Conservation (phyloP, 495 filamentous ascomycete species). For the Pseudomonodictys pantanalensis region DNA sequence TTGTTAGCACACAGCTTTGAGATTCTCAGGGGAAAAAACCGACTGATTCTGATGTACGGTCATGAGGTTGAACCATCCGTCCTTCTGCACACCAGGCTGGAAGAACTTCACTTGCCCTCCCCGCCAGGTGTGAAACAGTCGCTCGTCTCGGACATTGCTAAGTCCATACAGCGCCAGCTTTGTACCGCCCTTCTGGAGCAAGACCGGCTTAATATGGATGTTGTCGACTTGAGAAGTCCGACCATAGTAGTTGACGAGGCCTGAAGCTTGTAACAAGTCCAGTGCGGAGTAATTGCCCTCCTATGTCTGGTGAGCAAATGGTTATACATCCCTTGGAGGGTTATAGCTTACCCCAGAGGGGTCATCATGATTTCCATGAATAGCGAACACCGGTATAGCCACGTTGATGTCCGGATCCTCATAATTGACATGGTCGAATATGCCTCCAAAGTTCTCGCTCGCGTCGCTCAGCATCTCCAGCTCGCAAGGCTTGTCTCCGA, state of each 20-base stretch:
- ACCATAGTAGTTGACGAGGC: constrained; percentile 93
- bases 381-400: constrained; percentile 95
- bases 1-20: not conserved
- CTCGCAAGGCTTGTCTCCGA: constrained; percentile 92
- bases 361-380: constrained; percentile 98
- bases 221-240: constrained; percentile 88
- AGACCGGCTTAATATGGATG: constrained; percentile 81
- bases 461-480: constrained; percentile 92
- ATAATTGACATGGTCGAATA: constrained; percentile 93
- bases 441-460: constrained; percentile 77
- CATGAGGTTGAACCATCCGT: constrained; percentile 96
- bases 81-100: constrained; percentile 73
- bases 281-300: constrained; percentile 87
- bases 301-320: constrained; percentile 38
- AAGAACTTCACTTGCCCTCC: constrained; percentile 94
- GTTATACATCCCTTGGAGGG: not conserved
- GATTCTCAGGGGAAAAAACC: constrained; percentile 17
- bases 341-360: constrained; percentile 63
- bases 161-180: constrained; percentile 95
- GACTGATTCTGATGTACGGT: constrained; percentile 93
- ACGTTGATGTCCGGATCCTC: constrained; percentile 97
- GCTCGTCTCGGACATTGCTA: constrained; percentile 95
- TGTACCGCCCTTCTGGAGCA: constrained; percentile 89
- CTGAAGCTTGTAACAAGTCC: constrained; percentile 86
- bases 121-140: constrained; percentile 86